These are phyloP conservation scores for Metrosideros polymorpha DNA, from an alignment of 441 rosid species.

Conservation along the genomic window DNA sequence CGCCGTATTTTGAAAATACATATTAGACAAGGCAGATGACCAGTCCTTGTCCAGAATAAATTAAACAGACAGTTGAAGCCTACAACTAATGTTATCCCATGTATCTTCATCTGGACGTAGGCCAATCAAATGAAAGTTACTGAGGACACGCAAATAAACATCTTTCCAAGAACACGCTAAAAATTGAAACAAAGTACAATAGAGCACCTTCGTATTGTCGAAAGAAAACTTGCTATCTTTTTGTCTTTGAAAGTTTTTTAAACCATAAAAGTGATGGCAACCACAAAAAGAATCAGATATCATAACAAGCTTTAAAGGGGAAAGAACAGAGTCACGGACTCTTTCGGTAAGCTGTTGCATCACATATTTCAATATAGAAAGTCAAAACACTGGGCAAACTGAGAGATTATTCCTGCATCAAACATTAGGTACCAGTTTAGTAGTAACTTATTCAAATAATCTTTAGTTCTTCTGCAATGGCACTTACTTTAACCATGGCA, in stretches of 20 bases:
- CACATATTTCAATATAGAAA: neutral
- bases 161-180: neutral
- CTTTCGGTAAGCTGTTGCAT: neutral
- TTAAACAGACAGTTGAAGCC: neutral
- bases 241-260: neutral
- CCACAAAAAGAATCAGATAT: neutral
- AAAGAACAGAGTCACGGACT: neutral
- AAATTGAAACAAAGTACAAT: neutral
- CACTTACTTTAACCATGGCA: conserved; percentile 65
- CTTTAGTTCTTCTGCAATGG: neutral
- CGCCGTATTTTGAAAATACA: neutral
- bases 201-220: neutral
- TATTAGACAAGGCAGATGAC: neutral
- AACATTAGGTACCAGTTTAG: neutral
- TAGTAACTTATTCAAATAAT: neutral
- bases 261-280: neutral
- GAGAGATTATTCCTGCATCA: neutral
- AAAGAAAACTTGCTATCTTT: neutral
- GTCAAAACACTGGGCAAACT: neutral
- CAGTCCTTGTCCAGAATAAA: neutral
- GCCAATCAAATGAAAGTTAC: neutral
- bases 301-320: neutral
- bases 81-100: neutral
- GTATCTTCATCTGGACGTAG: neutral
- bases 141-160: neutral